These are phyloP conservation scores for Gaertneriomyces semiglobifer DNA, from an alignment of 192 early-diverging fungal genomes.

Conservation along the genomic window DNA sequence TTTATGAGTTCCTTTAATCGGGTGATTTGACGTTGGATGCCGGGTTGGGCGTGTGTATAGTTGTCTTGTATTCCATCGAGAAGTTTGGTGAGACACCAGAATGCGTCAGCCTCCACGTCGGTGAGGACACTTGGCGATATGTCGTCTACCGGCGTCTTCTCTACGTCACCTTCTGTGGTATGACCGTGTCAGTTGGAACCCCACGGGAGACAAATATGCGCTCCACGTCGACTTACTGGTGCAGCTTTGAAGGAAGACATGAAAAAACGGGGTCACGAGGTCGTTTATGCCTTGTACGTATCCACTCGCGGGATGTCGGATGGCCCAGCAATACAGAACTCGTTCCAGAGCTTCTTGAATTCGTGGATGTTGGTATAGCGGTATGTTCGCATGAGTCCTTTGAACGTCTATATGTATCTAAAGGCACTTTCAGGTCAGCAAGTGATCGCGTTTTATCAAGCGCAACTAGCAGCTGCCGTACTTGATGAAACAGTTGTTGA, in stretches of 20 bases:
- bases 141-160: slow-evolving; percentile 32
- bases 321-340: slow-evolving; percentile 95
- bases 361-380: slow-evolving; percentile 73
- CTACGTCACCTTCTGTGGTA: slow-evolving; percentile 42
- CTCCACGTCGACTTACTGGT: slow-evolving; percentile 46
- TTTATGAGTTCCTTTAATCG: slow-evolving; percentile 87
- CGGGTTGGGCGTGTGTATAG: slow-evolving; percentile 95
- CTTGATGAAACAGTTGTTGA: slow-evolving; percentile 86
- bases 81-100: slow-evolving; percentile 95
- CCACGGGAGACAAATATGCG: neutral
- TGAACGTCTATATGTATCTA: slow-evolving; percentile 93
- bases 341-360: slow-evolving; percentile 87
- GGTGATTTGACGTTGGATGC: slow-evolving; percentile 87
- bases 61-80: slow-evolving; percentile 99
- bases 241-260: slow-evolving; percentile 78
- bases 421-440: neutral
- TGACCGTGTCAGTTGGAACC: neutral
- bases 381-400: slow-evolving; percentile 81
- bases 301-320: slow-evolving; percentile 95
- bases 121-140: slow-evolving; percentile 53
- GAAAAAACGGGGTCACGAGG: slow-evolving; percentile 92
- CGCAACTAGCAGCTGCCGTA: slow-evolving; percentile 19
- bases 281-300: slow-evolving; percentile 99
- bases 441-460: neutral
- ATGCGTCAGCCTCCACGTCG: slow-evolving; percentile 90